Evolutionary conservation across 192 early-diverging fungal species (phyloP), one percentile per base, ranked within the genome.

Genomic region (Thamnidium elegans): DNA sequence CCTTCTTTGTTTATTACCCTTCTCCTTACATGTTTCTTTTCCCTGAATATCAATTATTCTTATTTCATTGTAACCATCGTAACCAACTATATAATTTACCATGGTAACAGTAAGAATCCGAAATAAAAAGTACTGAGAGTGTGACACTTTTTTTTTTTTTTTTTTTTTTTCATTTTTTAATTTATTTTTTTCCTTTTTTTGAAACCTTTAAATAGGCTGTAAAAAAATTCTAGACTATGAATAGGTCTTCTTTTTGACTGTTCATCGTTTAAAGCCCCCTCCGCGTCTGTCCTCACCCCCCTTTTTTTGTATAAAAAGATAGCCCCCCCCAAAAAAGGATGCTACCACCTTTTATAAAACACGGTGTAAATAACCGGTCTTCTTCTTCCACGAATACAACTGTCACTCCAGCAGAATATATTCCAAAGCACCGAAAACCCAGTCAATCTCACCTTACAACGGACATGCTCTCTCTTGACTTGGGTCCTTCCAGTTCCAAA

Each of bases 331-430:
- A 53, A 26, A 53, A 53, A 31, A 53, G 23, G 20, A 63, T 63
- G 62, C 21, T 63, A 20, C 62, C 62, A 9, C 62, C 50, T 20
- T 63, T 63, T 43, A 64, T 51, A 42, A 64, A 64, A 51, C 63
- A 51, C 39, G 63, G 52, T 43, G 50, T 42, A 42, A 32, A 48
- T 26, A 48, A 32, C 43, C 51, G 63, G 39, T 43, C 50, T 21
- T 32, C 39, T 13, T 30, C 32, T 30, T 50, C 50, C 42, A 39
- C 50, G 11, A 26, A 47, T 26, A 30, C 31, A 31, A 31, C 60
- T 50, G 26, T 14, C 51, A 10, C 46, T 50, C 23, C 60, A 31
- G 17, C 45, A 31, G 26, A 31, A 4, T 32, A 64, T 21, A 43
- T 26, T 15, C 7, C 63, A 13, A 64, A 64, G 52, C 50, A 54